Evolutionary conservation across 139 green algal species (phyloP).

Genomic region (Limnomonas spitsbergensis): DNA sequence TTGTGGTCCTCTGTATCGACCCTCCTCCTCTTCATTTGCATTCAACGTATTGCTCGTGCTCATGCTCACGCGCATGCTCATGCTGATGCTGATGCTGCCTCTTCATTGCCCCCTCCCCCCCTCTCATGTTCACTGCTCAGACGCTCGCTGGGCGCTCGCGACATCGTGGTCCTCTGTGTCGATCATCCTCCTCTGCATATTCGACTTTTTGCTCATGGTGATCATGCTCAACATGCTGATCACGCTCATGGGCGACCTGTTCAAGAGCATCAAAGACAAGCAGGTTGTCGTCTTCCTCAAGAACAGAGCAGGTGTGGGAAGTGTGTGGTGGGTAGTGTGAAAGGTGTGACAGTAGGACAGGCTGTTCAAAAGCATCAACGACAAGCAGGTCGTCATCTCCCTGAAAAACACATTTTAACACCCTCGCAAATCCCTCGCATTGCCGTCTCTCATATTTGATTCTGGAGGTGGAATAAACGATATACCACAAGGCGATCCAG

Average conservation of each 20-base stretch:
- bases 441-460: too few relatives aligned
- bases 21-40: too few relatives aligned
- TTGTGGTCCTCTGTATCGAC: too few relatives aligned
- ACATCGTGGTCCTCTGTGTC: slow-evolving; percentile 20
- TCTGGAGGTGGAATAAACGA: not conserved
- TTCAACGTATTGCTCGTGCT: too few relatives aligned
- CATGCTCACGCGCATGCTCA: too few relatives aligned
- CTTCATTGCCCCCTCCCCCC: too few relatives aligned
- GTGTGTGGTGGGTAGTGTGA: not conserved
- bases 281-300: slow-evolving; percentile 10
- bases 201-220: slow-evolving; percentile 40
- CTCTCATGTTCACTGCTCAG: too few relatives aligned
- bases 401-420: slow-evolving; percentile 5
- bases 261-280: slow-evolving; percentile 25
- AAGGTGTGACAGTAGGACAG: not conserved
- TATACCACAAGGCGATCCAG: not conserved
- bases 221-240: slow-evolving; percentile 50
- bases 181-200: slow-evolving; percentile 34
- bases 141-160: slow-evolving; percentile 8
- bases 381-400: not conserved
- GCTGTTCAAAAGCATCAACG: not conserved
- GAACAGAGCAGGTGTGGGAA: not conserved
- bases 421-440: too few relatives aligned
- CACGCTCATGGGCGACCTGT: slow-evolving; percentile 45
- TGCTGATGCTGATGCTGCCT: too few relatives aligned